Evolutionary conservation across 1,139 yeast species (phyloP), one percentile per base, ranked within the genome.

Genomic region (Scheffersomyces quercinus): DNA sequence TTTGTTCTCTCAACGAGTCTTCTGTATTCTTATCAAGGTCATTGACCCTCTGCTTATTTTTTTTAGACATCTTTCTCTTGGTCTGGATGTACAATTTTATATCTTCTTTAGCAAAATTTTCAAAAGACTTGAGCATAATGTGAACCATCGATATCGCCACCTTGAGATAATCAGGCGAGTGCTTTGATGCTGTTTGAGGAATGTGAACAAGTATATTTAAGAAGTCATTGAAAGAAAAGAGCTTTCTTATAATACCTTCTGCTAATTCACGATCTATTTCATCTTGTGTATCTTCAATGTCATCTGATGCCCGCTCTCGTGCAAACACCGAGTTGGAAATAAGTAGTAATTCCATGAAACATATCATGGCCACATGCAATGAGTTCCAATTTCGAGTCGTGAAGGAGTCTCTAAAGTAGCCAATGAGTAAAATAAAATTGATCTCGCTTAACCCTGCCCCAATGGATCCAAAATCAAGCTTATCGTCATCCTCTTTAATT

Each of bases 361-460:
- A 80, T 34, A 81, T 70, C 79, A 88, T 77, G 1, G 85, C 81
- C 0, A 90, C 88, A 53, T 87, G 91, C 2, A 85, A 73, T 1
- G 83, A 73, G 41, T 77, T 72, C 81, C 83, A 81, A 36, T 71
- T 64, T 57, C 65, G 73, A 4, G 75, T 68, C 13, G 77, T 81
- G 42, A 62, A 67, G 8, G 85, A 76, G 16, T 73, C 76, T 34
- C 85, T 67, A 59, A 89, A 67, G 47, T 79, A 71, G 14, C 79
- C 75, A 37, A 82, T 71, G 28, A 88, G 71, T 34, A 85, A 70
- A 36, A 82, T 75, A 46, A 89, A 82, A 40, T 83, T 77, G 29
- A 83, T 79, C 47, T 84, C 88, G 48, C 83, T 78, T 36, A 91
- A 67, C 1, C 83, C 85, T 4, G 80, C 79, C 3, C 88, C 88